Evolutionary conservation across 179 eudicot genomes (phyloP).

Genomic region (Amaranthus tricolor): DNA sequence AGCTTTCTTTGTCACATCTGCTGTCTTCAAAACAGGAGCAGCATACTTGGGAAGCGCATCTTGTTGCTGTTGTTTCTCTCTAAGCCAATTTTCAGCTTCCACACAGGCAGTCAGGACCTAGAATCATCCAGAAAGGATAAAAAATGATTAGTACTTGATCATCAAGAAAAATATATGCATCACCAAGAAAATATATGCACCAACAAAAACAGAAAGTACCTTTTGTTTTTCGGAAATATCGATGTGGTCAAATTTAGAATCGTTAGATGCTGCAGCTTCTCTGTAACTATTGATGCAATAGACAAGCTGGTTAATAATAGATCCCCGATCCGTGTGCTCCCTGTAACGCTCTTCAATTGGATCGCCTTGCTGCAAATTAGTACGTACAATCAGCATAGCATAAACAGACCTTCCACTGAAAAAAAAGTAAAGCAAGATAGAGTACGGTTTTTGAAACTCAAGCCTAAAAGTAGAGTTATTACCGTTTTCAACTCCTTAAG

Average conservation of each 20-base stretch:
- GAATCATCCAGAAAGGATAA: background rate
- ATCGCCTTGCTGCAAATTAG: conserved; percentile 66
- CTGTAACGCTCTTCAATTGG: conserved; percentile 86
- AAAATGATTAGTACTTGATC: background rate
- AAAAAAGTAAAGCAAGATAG: background rate
- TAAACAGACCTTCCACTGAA: background rate
- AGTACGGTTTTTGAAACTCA: background rate
- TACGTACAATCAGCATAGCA: background rate
- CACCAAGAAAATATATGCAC: background rate
- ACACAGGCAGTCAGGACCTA: conserved; percentile 69
- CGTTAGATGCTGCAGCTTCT: conserved; percentile 67
- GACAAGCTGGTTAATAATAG: conserved; percentile 47
- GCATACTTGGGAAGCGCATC: conserved; percentile 70
- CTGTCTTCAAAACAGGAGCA: conserved; percentile 53
- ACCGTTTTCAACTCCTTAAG: conserved; percentile 94
- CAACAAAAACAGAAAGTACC: conserved; percentile 33
- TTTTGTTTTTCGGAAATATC: conserved; percentile 73
- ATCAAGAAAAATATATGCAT: background rate
- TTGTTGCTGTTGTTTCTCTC: conserved; percentile 78
- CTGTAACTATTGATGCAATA: conserved; percentile 60
- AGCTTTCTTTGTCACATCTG: conserved; percentile 67
- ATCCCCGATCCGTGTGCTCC: conserved; percentile 66
- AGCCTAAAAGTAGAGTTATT: background rate
- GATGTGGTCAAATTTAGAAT: conserved; percentile 84
- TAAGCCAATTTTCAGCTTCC: conserved; percentile 79